These are phyloP conservation scores for Mortierella sp. DNA, from an alignment of 371 early-diverging fungal genomes.

Conservation along the genomic window DNA sequence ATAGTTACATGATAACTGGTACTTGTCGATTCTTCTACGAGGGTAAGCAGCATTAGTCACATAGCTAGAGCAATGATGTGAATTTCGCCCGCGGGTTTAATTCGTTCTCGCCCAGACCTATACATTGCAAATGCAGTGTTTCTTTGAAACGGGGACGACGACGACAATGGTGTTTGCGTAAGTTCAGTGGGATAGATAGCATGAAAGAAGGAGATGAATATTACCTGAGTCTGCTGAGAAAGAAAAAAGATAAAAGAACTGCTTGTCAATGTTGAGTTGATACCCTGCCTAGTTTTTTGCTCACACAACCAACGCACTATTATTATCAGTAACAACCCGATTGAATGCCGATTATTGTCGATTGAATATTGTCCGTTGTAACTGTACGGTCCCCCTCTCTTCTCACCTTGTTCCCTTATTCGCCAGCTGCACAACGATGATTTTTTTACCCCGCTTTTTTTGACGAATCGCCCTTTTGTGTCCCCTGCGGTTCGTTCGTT, in stretches of 20 bases:
- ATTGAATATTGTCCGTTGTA: not conserved
- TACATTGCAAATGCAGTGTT: no score
- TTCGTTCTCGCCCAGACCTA: not conserved
- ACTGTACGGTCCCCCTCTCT: not conserved
- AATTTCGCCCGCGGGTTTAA: not conserved
- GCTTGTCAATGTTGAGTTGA: not conserved
- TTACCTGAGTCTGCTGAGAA: not conserved
- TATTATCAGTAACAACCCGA: no score
- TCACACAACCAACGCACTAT: not conserved
- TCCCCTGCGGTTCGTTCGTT: not conserved
- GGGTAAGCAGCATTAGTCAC: not conserved
- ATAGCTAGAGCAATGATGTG: not conserved
- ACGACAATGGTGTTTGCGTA: no score
- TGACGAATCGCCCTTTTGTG: slow-evolving; percentile 7
- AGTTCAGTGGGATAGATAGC: no score
- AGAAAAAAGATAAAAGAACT: not conserved
- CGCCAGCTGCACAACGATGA: not conserved
- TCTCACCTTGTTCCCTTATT: not conserved
- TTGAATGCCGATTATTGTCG: no score
- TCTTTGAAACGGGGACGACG: no score
- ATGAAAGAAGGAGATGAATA: not conserved
- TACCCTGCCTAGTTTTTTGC: not conserved
- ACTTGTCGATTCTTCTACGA: slow-evolving; percentile 11
- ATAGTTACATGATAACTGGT: not conserved
- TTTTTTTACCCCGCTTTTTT: slow-evolving; percentile 17